Conservation (phyloP, 1,139 yeast genomes). For the Diutina sp. region DNA sequence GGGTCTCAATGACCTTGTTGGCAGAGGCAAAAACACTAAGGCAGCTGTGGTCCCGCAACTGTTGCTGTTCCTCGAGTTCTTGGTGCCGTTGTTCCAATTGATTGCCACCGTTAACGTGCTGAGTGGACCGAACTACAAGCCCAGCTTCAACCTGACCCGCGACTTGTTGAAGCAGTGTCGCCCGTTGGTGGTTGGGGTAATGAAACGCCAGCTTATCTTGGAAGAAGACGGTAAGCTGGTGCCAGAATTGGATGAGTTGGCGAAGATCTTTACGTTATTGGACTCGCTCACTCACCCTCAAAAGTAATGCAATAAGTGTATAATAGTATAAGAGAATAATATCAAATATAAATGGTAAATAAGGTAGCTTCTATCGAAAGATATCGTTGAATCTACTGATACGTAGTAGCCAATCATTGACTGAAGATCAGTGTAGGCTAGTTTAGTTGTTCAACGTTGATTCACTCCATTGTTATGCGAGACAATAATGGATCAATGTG, state of each 20-base stretch:
- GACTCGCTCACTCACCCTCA: conserved; percentile 24
- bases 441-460: too few species aligned
- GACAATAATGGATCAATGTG: too few species aligned
- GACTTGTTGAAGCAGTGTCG: conserved; percentile 41
- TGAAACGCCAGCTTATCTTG: conserved; percentile 51
- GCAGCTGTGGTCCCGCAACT: background rate
- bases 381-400: too few species aligned
- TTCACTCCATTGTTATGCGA: too few species aligned
- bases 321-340: background rate
- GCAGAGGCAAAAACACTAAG: background rate
- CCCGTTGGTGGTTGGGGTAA: conserved; percentile 47
- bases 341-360: too few species aligned
- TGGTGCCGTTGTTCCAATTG: conserved; percentile 70
- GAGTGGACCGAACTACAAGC: conserved; percentile 67
- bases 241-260: conserved; percentile 31
- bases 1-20: background rate
- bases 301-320: background rate
- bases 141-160: conserved; percentile 44
- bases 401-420: too few species aligned
- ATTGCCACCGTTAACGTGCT: conserved; percentile 56
- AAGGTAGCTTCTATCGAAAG: too few species aligned
- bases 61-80: conserved; percentile 52
- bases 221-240: conserved; percentile 13
- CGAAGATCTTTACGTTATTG: conserved; percentile 42
- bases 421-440: too few species aligned